Conservation (phyloP, 1,284 basidiomycete genomes). For the Coniferiporia sulphurascens region DNA sequence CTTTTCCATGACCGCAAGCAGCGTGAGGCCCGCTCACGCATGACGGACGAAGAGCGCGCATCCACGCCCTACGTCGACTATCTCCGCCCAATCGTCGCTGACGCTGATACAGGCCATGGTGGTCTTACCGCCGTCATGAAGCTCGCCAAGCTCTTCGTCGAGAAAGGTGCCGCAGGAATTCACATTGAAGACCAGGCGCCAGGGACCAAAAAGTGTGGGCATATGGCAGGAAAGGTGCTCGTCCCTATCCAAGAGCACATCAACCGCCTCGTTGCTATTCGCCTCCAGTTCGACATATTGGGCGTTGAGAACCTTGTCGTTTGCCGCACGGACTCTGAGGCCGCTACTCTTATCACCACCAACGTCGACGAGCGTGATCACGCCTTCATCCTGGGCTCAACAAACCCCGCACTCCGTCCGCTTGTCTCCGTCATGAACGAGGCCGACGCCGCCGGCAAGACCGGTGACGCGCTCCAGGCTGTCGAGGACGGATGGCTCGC, state of each 20-base stretch:
- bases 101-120: slow-evolving; percentile 65
- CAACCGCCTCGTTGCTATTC: slow-evolving; percentile 74
- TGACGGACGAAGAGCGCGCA: slow-evolving; percentile 73
- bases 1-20: slow-evolving; percentile 88
- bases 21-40: slow-evolving; percentile 64
- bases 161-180: slow-evolving; percentile 68
- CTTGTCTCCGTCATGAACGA: slow-evolving; percentile 81
- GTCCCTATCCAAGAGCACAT: slow-evolving; percentile 67
- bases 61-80: slow-evolving; percentile 60
- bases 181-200: slow-evolving; percentile 80
- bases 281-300: slow-evolving; percentile 79
- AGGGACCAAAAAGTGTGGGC: slow-evolving; percentile 67
- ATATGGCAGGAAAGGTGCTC: slow-evolving; percentile 74
- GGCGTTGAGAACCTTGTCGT: slow-evolving; percentile 74
- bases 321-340: slow-evolving; percentile 78
- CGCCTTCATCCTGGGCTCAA: slow-evolving; percentile 90
- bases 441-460: slow-evolving; percentile 79
- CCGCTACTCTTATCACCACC: slow-evolving; percentile 93
- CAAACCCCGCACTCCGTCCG: slow-evolving; percentile 66
- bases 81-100: slow-evolving; percentile 62
- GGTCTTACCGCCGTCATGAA: slow-evolving; percentile 63
- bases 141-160: slow-evolving; percentile 77
- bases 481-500: slow-evolving; percentile 87
- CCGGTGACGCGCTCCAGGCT: slow-evolving; percentile 75
- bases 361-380: slow-evolving; percentile 98